Percentiles rank a stretch among this genome's conserved stretches.
These are phyloP conservation scores for Fusarium scirpi DNA, from an alignment of 2,329 filamentous ascomycete genomes.

Conservation along the genomic window DNA sequence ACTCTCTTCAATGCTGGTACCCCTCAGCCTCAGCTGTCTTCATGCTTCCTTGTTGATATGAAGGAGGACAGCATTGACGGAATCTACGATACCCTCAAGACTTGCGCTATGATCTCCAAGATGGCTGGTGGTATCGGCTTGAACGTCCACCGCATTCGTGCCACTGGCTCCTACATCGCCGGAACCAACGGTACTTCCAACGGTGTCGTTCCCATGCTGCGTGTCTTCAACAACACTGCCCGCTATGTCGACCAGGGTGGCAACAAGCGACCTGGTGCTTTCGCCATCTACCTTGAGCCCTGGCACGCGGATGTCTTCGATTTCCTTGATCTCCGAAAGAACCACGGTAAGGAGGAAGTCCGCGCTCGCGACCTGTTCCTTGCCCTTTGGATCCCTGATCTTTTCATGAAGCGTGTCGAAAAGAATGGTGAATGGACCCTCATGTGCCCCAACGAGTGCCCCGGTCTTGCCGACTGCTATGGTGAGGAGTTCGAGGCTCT, in stretches of 20 bases:
- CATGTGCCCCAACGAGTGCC: slow-evolving; percentile 97
- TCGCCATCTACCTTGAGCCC: slow-evolving; percentile 98
- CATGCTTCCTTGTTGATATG: slow-evolving; percentile 99
- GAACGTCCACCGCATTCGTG: slow-evolving; percentile 95
- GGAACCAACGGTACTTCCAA: slow-evolving; percentile 99
- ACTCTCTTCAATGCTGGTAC: slow-evolving; percentile 99
- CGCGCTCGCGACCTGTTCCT: slow-evolving; percentile 98
- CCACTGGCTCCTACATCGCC: slow-evolving; percentile 97
- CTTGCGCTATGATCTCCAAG: slow-evolving; percentile 99
- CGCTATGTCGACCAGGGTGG: slow-evolving; percentile 99
- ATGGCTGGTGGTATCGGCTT: slow-evolving; percentile 98
- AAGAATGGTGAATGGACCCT: slow-evolving; percentile 97
- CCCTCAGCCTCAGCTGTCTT: slow-evolving; percentile 92
- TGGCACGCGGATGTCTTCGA: slow-evolving; percentile 99
- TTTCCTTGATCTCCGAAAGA: slow-evolving; percentile 98
- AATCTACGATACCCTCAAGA: slow-evolving; percentile 99
- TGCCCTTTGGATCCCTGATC: slow-evolving; percentile 96
- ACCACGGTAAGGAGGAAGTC: slow-evolving; percentile 98
- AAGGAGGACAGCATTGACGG: slow-evolving; percentile 99
- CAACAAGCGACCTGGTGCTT: slow-evolving; percentile 98
- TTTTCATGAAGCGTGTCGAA: slow-evolving; percentile 99
- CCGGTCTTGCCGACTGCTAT: slow-evolving; percentile 94
- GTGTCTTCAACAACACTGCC: slow-evolving; percentile 99
- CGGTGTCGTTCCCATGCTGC: slow-evolving; percentile 96
- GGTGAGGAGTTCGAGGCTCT: slow-evolving; percentile 97